Evolutionary conservation across 2,329 filamentous ascomycete genomes (phyloP).

Genomic region (Colletotrichum kahawae): DNA sequence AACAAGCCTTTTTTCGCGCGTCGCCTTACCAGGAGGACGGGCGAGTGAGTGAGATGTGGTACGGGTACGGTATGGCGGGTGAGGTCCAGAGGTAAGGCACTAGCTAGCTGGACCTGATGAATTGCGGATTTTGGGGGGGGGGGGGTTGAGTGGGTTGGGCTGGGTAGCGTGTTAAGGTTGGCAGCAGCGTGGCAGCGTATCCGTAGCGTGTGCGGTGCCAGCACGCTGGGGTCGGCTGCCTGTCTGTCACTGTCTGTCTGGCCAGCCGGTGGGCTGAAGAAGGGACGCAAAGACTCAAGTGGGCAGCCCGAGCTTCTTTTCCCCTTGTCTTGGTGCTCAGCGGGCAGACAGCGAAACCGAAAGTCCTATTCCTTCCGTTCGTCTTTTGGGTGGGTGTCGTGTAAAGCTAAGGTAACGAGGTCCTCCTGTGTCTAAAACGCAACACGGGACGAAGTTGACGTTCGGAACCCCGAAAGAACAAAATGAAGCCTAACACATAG

Average conservation of each 20-base stretch:
- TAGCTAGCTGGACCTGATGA: background rate
- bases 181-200: background rate
- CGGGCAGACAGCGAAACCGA: background rate
- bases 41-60: conserved; percentile 3
- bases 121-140: background rate
- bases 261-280: background rate
- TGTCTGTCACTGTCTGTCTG: background rate
- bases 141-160: background rate
- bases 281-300: background rate
- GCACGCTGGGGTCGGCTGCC: background rate
- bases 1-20: conserved; percentile 18
- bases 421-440: background rate
- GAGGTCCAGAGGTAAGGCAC: background rate
- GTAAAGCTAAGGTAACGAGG: background rate
- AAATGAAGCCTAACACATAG: background rate
- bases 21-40: conserved; percentile 7
- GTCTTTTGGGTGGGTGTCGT: background rate
- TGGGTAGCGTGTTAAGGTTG: background rate
- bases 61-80: background rate
- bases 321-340: background rate
- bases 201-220: background rate
- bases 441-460: background rate
- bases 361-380: background rate
- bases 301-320: background rate
- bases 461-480: background rate